Conservation (phyloP, 2,329 filamentous ascomycete genomes). For the Calonectria pauciramosa region DNA sequence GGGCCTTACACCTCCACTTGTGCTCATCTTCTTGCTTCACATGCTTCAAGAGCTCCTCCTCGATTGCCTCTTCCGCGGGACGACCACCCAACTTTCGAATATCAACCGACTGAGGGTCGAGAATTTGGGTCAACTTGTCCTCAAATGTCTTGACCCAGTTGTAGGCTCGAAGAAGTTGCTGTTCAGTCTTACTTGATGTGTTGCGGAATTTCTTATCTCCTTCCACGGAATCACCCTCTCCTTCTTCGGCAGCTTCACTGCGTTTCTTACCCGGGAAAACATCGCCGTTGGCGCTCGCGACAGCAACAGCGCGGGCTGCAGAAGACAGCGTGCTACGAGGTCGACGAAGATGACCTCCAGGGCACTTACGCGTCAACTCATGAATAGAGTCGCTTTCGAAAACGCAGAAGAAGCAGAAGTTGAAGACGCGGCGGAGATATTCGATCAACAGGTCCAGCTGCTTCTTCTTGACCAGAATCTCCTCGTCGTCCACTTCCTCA, state of each 20-base stretch:
- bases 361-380: conserved; percentile 94
- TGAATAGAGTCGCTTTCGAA: conserved; percentile 98
- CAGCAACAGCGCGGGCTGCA: conserved; percentile 85
- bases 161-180: conserved; percentile 93
- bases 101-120: conserved; percentile 91
- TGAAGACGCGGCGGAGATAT: conserved; percentile 96
- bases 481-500: conserved; percentile 91
- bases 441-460: conserved; percentile 96
- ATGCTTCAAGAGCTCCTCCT: conserved; percentile 87
- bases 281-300: conserved; percentile 85
- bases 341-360: conserved; percentile 94
- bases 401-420: conserved; percentile 99
- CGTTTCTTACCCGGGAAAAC: conserved; percentile 88
- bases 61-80: conserved; percentile 84
- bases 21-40: conserved; percentile 98
- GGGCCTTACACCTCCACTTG: conserved; percentile 96
- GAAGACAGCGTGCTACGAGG: conserved; percentile 88
- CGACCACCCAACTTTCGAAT: conserved; percentile 93
- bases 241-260: conserved; percentile 73
- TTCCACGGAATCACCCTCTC: conserved; percentile 61
- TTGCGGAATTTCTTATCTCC: conserved; percentile 82
- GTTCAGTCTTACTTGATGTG: conserved; percentile 82
- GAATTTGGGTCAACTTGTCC: conserved; percentile 92
- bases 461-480: conserved; percentile 93
- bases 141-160: conserved; percentile 99